Evolutionary conservation across 495 filamentous ascomycete genomes (phyloP), one percentile per base, ranked within the genome.

Genomic region (Trichoderma gamsii): DNA sequence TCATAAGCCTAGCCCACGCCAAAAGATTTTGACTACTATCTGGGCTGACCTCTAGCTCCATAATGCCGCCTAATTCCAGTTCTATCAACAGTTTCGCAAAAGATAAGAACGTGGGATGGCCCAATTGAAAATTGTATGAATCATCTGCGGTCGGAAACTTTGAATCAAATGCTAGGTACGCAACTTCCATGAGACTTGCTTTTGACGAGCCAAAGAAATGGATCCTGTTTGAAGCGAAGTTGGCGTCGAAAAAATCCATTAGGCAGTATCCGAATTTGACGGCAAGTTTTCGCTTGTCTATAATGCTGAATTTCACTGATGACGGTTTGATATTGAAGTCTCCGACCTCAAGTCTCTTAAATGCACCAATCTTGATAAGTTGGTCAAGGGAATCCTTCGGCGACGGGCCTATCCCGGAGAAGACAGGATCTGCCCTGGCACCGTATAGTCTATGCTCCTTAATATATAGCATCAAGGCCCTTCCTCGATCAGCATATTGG

Each of bases 171-270:
- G 49, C 16, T 4, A 52, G 49, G 49, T 52, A 52, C 4, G 49
- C n/a, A 21, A 52, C n/a, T 2, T 52, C n/a, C 49, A 25, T 23
- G 49, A n/a, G 0, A n/a, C 8, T n/a, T 5, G 49, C 5, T 1
- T 5, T 52, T 9, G 18, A 52, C 0, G 18, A 18, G 18, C 25
- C n/a, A 0, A n/a, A 52, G n/a, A 52, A 25, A 52, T 52, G 21
- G 8, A 52, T 52, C 49, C 49, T 52, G 21, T 38, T 13, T 9
- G 65, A 56, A 21, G 41, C 49, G 0, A 70, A 16, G 41, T 67
- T 16, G 18, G 52, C 69, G 25, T 70, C 69, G 29, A 70, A 67
- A 32, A 70, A 70, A 27, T 70, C 69, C 69, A 70, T 67, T 9
- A 70, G 65, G 18, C 64, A 64, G 25, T 59, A 67, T 27, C 69